Conservation (phyloP, 2,329 filamentous ascomycete species). For the Cryoendolithus antarcticus region DNA sequence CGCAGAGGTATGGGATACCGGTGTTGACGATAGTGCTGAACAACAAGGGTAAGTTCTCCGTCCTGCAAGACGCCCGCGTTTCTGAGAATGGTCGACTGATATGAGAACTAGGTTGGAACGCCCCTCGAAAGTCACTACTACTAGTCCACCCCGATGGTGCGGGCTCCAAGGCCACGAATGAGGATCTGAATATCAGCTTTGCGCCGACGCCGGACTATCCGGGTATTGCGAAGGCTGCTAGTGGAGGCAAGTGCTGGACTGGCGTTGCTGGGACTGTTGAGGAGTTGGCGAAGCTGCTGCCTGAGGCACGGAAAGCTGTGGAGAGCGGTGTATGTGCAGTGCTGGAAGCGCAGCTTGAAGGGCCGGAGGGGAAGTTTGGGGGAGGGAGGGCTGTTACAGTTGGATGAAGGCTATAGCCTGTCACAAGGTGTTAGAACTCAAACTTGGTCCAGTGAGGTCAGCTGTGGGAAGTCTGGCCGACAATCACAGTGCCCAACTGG, state of each 20-base stretch:
- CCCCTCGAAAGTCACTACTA: conserved; percentile 47
- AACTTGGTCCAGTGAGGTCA: no score
- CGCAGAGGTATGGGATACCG: conserved; percentile 52
- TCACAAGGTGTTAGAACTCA: no score
- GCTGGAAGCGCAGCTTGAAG: conserved; percentile 48
- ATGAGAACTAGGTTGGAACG: conserved; percentile 46
- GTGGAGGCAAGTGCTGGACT: conserved; percentile 50
- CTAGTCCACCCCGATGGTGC: conserved; percentile 54
- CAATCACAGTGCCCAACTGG: no score
- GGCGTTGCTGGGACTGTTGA: conserved; percentile 44
- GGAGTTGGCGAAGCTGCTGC: conserved; percentile 32
- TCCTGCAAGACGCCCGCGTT: not conserved
- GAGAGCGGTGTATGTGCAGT: conserved; percentile 47
- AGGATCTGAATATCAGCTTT: conserved; percentile 55
- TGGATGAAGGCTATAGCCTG: conserved; percentile 1
- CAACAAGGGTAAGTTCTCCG: conserved; percentile 40
- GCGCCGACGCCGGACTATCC: conserved; percentile 54
- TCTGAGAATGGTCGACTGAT: not conserved
- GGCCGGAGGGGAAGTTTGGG: conserved; percentile 42
- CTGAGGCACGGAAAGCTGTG: conserved; percentile 47
- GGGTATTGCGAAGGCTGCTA: conserved; percentile 54
- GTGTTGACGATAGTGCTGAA: conserved; percentile 56
- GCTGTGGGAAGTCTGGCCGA: no score
- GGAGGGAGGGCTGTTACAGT: conserved; percentile 22
- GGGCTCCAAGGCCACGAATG: conserved; percentile 48